Evolutionary conservation across 179 eudicot genomes (phyloP).

Genomic region (Silene coronaria): DNA sequence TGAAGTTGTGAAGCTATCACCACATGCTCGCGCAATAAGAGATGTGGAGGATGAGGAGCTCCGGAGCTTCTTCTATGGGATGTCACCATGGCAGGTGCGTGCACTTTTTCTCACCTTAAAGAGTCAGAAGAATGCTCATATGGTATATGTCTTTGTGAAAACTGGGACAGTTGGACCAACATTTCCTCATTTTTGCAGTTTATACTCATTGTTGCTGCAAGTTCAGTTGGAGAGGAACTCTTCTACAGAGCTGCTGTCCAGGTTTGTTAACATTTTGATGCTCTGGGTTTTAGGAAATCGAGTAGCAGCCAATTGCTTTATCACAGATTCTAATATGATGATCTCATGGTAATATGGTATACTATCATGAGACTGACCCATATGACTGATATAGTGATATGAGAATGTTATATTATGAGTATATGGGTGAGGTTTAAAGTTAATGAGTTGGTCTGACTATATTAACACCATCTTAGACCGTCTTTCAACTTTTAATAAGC

Average conservation of each 20-base stretch:
- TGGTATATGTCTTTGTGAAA: background rate
- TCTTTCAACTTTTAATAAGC: too few relatives aligned
- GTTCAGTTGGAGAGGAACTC: constrained; percentile 98
- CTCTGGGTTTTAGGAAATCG: background rate
- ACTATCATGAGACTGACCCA: too few relatives aligned
- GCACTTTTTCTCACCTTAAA: background rate
- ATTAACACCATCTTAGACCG: too few relatives aligned
- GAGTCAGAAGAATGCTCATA: background rate
- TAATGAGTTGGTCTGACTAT: too few relatives aligned
- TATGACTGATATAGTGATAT: too few relatives aligned
- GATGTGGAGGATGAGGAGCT: constrained; percentile 98
- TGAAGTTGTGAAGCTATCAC: constrained; percentile 94
- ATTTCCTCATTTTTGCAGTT: constrained; percentile 44
- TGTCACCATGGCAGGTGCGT: constrained; percentile 99
- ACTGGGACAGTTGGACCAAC: constrained; percentile 8
- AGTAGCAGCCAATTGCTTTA: background rate
- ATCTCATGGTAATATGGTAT: too few relatives aligned
- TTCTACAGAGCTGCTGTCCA: constrained; percentile 98
- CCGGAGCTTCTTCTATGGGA: constrained; percentile 86
- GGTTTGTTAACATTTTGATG: constrained; percentile 33
- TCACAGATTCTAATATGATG: background rate
- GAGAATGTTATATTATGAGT: too few relatives aligned
- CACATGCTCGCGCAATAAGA: constrained; percentile 98
- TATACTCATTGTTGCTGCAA: constrained; percentile 85
- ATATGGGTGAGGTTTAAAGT: too few relatives aligned